phyloP scores from a whole-genome alignment of 2,329 filamentous ascomycete genomes.

The Lithohypha guttulata region DNA sequence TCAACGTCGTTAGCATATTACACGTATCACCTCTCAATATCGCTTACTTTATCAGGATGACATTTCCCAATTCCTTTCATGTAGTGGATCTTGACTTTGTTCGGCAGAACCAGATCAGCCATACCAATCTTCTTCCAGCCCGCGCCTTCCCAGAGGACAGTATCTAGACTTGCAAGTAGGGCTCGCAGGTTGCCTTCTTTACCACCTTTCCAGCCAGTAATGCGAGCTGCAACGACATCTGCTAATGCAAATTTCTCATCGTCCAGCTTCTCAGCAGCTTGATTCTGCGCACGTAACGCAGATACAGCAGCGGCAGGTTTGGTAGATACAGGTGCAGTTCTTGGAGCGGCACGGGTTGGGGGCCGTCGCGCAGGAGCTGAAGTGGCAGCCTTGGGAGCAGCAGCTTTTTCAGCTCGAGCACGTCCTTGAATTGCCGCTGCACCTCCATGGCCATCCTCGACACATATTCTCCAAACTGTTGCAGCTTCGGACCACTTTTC shows the following conservation, averaged over 20 bases:
- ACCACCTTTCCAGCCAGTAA: constrained; percentile 74
- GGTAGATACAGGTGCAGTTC: constrained; percentile 44
- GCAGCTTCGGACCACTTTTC: constrained; percentile 86
- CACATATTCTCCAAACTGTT: constrained; percentile 66
- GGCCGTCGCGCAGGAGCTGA: constrained; percentile 26
- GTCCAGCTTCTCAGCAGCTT: constrained; percentile 73
- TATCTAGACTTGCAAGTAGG: constrained; percentile 73
- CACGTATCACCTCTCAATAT: no score
- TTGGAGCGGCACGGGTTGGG: constrained; percentile 42
- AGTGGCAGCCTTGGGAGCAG: constrained; percentile 47
- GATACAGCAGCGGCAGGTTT: constrained; percentile 62
- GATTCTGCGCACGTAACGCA: constrained; percentile 70
- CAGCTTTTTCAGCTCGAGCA: constrained; percentile 81
- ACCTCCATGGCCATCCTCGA: constrained; percentile 79
- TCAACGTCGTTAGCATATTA: not conserved
- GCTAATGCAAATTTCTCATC: constrained; percentile 85
- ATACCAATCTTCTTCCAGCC: constrained; percentile 96
- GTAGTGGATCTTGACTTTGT: constrained; percentile 93
- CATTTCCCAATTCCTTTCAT: constrained; percentile 99
- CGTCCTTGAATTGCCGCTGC: constrained; percentile 72
- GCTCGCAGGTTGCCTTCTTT: constrained; percentile 89
- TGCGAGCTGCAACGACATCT: constrained; percentile 71
- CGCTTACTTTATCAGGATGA: constrained; percentile 86
- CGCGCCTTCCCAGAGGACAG: constrained; percentile 79
- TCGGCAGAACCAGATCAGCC: constrained; percentile 82